Evolutionary conservation across 225 moss, liverwort and hornwort genomes (phyloP), one percentile per base, ranked within the genome.

Genomic region (Climacium dendroides): DNA sequence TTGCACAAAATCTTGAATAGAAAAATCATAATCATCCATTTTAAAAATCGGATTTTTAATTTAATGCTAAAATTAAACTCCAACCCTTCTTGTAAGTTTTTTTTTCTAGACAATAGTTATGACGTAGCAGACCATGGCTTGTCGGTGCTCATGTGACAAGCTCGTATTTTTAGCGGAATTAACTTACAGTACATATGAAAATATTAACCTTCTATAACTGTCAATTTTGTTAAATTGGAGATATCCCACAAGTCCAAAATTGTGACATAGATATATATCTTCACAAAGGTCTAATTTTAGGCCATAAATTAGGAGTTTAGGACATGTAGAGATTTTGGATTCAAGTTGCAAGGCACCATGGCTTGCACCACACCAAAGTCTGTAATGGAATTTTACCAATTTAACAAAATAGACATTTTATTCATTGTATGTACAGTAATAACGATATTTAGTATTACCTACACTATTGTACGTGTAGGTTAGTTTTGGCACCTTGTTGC

Each of bases 331-430:
- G 22, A 66, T 66, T 66, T 37, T 12, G n/a, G 66, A 0, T n/a
- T 37, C 0, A 12, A 3, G 66, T 1, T 5, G 3, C 0, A n/a
- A n/a, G n/a, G n/a, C n/a, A n/a, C n/a, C n/a, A 0, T 1, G 3
- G 10, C 5, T 1, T 65, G 0, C 35, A n/a, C 22, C 13, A 37
- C 13, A 3, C 22, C 13, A 66, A 66, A n/a, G 12, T n/a, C n/a
- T n/a, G n/a, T 66, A 20, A 35, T 20, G 4, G 2, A 66, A n/a
- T 30, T 15, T 30, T 29, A 4, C 2, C 30, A 63, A 63, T 16
- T 30, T 62, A 62, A 32, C 7, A 3, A 62, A 61, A 30, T 30
- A 30, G 30, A 6, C 4, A 4, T 19, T 19, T 65, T 65, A 9
- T 35, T 63, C 10, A 19, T 65, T 10, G 4, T 35, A 65, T 65